Evolutionary conservation across 148 eudicot species (phyloP).

Genomic region (Spergularia marina): DNA sequence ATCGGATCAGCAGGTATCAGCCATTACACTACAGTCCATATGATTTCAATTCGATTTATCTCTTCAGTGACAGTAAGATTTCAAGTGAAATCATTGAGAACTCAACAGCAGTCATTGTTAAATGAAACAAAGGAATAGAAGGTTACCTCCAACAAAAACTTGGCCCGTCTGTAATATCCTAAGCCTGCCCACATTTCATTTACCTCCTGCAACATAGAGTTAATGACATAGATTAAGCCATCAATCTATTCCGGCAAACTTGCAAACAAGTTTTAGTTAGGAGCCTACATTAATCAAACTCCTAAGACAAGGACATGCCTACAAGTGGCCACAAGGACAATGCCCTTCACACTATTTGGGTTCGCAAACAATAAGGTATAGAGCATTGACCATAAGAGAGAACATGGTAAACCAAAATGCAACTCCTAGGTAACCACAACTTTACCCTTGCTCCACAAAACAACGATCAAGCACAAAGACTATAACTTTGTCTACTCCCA

Average conservation of each 20-base stretch:
- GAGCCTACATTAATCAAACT: neutral
- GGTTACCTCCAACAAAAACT: constrained; percentile 75
- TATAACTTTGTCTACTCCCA: neutral
- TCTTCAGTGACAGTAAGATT: too few species aligned
- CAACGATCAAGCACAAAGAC: neutral
- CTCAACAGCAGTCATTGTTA: neutral
- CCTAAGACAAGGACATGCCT: neutral
- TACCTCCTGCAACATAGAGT: constrained; percentile 63
- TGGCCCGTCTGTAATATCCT: constrained; percentile 92
- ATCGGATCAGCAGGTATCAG: too few species aligned
- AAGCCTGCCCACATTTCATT: constrained; percentile 99
- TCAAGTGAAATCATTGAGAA: too few species aligned
- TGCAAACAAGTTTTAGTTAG: neutral
- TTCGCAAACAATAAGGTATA: neutral
- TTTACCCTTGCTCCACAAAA: neutral
- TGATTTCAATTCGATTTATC: neutral
- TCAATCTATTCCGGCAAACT: neutral
- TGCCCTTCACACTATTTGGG: neutral
- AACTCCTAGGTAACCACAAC: neutral
- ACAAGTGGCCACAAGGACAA: neutral
- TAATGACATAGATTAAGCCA: neutral
- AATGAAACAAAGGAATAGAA: neutral
- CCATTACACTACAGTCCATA: neutral
- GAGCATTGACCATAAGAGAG: neutral
- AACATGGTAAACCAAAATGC: neutral